A percentile compares a stretch with the other conserved stretches of the same genome.
Evolutionary conservation across 164 flowering plant genomes (phyloP).

Genomic region (Magnolia officinalis): DNA sequence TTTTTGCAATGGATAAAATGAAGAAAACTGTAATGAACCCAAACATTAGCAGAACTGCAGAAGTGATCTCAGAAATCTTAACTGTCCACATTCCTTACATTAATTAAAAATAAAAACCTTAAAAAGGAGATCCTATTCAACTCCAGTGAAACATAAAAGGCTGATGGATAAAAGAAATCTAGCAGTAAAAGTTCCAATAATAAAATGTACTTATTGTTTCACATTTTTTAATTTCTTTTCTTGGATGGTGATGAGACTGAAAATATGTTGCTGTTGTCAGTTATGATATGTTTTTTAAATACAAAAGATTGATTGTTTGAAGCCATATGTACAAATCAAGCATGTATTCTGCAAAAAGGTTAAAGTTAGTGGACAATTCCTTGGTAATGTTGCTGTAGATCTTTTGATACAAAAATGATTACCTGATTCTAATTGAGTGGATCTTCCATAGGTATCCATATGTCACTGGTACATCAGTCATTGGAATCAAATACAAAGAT

Average conservation of each 20-base stretch:
- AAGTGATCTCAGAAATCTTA: too few species aligned
- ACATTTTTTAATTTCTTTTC: not conserved
- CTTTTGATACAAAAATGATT: not conserved
- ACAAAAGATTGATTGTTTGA: not conserved
- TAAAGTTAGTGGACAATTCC: not conserved
- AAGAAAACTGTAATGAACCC: too few species aligned
- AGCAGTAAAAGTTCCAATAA: too few species aligned
- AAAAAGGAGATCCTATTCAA: too few species aligned
- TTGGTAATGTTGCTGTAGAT: not conserved
- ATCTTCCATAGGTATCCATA: slow-evolving; percentile 56
- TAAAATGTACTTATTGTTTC: too few species aligned
- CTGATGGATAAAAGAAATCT: too few species aligned
- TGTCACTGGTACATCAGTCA: slow-evolving; percentile 91
- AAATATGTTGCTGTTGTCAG: not conserved
- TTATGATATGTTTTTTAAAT: not conserved
- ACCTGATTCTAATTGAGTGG: not conserved
- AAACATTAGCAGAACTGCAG: too few species aligned
- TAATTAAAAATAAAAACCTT: too few species aligned
- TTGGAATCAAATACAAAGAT: slow-evolving; percentile 85
- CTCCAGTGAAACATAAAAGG: too few species aligned
- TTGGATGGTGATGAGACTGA: not conserved
- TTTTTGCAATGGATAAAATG: too few species aligned
- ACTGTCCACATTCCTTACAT: too few species aligned
- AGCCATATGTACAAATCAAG: not conserved
- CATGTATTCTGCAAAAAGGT: not conserved